Evolutionary conservation across 176 grass and related monocot genomes (phyloP).

Genomic region (Ampelocalamus luodianensis): DNA sequence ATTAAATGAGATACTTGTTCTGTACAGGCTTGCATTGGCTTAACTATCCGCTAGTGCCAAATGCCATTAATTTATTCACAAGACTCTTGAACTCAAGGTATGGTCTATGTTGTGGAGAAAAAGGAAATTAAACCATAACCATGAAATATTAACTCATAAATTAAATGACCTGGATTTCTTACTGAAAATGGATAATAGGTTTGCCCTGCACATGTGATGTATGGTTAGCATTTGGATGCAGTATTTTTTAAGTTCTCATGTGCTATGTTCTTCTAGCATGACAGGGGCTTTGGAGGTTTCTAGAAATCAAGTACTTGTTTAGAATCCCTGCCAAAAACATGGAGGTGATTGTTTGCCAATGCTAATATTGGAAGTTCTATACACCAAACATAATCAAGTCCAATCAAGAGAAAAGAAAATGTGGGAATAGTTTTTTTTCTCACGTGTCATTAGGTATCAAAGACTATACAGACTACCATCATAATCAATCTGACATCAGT

Average conservation of each 20-base stretch:
- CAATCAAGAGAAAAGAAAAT: not conserved
- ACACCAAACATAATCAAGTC: not conserved
- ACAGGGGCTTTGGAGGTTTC: not conserved
- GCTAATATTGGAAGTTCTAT: not conserved
- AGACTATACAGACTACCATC: not conserved
- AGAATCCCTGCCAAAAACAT: not conserved
- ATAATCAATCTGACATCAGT: not conserved
- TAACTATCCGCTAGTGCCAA: not conserved
- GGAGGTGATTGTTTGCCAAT: not conserved
- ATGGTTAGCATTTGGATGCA: not conserved
- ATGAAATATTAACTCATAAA: not conserved
- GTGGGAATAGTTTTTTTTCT: not conserved
- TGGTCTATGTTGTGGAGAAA: not conserved
- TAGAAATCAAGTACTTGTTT: not conserved
- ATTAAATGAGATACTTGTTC: slow-evolving; percentile 22
- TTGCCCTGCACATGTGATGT: not conserved
- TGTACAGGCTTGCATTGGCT: not conserved
- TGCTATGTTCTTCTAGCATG: not conserved
- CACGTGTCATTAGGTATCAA: slow-evolving; percentile 12
- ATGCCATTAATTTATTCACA: slow-evolving; percentile 2
- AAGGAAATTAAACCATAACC: not conserved
- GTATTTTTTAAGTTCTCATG: not conserved
- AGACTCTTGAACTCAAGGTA: not conserved
- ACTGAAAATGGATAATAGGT: not conserved
- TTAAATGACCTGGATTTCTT: not conserved